Percentiles rank a stretch among this genome's conserved stretches.
phyloP scores from a whole-genome alignment of 2,329 filamentous ascomycete genomes.

The Pseudogymnoascus sp. region DNA sequence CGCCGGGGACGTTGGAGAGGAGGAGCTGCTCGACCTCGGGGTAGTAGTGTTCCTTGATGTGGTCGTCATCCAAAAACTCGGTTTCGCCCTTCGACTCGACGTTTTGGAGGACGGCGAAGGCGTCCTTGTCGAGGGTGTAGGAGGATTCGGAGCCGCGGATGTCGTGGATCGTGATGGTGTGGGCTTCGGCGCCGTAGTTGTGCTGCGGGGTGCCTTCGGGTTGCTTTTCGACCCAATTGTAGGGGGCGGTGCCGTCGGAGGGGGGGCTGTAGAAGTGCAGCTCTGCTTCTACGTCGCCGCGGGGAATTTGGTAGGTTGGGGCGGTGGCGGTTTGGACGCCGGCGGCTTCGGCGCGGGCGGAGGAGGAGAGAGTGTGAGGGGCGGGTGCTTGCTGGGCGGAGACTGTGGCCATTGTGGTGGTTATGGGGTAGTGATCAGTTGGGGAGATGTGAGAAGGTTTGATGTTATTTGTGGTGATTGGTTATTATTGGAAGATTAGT shows the following conservation, averaged over 20 bases:
- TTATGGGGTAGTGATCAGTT: slow-evolving; percentile 18
- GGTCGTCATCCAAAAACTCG: slow-evolving; percentile 60
- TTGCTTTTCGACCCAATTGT: slow-evolving; percentile 43
- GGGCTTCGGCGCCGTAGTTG: slow-evolving; percentile 25
- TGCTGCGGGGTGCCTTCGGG: slow-evolving; percentile 22
- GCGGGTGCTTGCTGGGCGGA: slow-evolving; percentile 30
- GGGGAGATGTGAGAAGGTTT: neutral
- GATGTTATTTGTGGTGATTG: neutral
- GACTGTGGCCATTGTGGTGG: slow-evolving; percentile 31
- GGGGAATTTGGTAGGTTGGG: slow-evolving; percentile 30
- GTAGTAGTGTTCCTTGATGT: slow-evolving; percentile 69
- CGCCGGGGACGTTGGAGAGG: slow-evolving; percentile 56
- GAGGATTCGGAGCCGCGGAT: slow-evolving; percentile 60
- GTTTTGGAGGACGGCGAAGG: slow-evolving; percentile 58
- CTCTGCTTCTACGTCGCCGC: slow-evolving; percentile 41
- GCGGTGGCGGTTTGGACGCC: slow-evolving; percentile 10
- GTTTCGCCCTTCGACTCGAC: slow-evolving; percentile 48
- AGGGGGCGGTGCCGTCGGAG: slow-evolving; percentile 44
- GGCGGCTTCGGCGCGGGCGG: slow-evolving; percentile 21
- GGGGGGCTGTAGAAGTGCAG: slow-evolving; percentile 49
- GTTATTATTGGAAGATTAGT: neutral
- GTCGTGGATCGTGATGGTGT: slow-evolving; percentile 49
- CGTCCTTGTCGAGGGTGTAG: slow-evolving; percentile 63
- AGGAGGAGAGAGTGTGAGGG: slow-evolving; percentile 32
- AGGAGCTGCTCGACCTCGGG: slow-evolving; percentile 72